phyloP scores from a whole-genome alignment of 1,284 basidiomycete species.

The Puccinia triticina region DNA sequence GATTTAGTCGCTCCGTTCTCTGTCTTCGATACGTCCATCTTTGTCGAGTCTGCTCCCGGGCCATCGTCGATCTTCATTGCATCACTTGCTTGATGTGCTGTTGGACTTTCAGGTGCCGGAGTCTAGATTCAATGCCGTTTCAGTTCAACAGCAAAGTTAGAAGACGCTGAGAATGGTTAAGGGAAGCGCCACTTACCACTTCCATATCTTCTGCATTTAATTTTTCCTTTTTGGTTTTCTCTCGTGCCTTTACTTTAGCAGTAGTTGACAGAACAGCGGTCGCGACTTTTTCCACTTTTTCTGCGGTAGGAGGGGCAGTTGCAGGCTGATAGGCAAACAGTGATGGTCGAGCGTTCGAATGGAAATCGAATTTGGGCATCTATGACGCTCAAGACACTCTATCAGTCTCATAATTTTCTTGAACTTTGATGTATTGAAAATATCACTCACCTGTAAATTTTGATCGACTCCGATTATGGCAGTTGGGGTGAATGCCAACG shows the following conservation, averaged over 20 bases:
- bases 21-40: constrained; percentile 57
- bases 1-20: constrained; percentile 34
- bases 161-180: background rate
- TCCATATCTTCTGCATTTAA: constrained; percentile 74
- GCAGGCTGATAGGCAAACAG: constrained; percentile 84
- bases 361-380: constrained; percentile 86
- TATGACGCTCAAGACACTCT: constrained; percentile 58
- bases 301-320: constrained; percentile 84
- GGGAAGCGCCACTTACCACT: constrained; percentile 65
- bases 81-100: constrained; percentile 23
- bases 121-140: constrained; percentile 14
- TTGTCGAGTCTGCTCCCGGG: constrained; percentile 56
- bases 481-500: constrained; percentile 87
- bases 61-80: constrained; percentile 51
- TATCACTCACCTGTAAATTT: constrained; percentile 71
- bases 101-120: constrained; percentile 49
- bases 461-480: constrained; percentile 86
- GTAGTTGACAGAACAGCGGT: constrained; percentile 93
- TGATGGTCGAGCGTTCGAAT: constrained; percentile 70
- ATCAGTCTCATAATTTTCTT: background rate
- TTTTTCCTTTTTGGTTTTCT: constrained; percentile 74
- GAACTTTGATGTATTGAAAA: constrained; percentile 16
- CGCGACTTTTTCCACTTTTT: constrained; percentile 82
- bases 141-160: too few species aligned
- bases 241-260: constrained; percentile 86